These are phyloP conservation scores for Heritiera littoralis DNA, from an alignment of 345 rosid genomes.

Conservation along the genomic window DNA sequence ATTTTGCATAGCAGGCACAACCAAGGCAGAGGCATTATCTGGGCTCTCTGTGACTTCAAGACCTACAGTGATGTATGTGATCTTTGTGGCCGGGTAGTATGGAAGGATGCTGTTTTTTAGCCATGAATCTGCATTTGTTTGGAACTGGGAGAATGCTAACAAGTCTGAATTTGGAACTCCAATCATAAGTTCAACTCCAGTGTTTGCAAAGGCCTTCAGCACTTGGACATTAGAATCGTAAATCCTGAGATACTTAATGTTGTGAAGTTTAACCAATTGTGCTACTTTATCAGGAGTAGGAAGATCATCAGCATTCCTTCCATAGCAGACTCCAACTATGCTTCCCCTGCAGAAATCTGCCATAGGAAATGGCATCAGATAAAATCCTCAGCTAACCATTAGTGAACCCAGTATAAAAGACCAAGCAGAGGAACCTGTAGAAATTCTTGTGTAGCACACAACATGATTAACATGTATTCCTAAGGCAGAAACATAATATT, in stretches of 20 bases:
- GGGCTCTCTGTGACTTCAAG: constrained; percentile 73
- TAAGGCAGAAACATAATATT: background rate
- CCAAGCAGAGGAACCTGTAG: background rate
- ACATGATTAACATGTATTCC: background rate
- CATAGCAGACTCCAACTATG: constrained; percentile 82
- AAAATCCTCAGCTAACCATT: background rate
- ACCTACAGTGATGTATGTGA: constrained; percentile 85
- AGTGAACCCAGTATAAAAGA: background rate
- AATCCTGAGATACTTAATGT: constrained; percentile 72
- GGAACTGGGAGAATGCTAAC: constrained; percentile 73
- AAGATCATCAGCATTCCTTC: constrained; percentile 95
- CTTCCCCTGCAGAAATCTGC: constrained; percentile 63
- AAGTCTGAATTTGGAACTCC: constrained; percentile 87
- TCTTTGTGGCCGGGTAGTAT: constrained; percentile 79
- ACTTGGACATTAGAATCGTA: constrained; percentile 85
- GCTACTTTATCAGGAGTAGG: constrained; percentile 81
- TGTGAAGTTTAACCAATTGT: constrained; percentile 57
- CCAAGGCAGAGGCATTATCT: constrained; percentile 56
- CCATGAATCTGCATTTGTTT: constrained; percentile 85
- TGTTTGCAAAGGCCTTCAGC: constrained; percentile 88
- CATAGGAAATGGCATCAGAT: constrained; percentile 10
- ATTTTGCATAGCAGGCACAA: constrained; percentile 89
- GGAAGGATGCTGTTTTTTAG: constrained; percentile 82
- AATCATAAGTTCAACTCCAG: constrained; percentile 82
- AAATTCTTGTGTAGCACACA: background rate